phyloP scores from a whole-genome alignment of 768 basidiomycete genomes.

The Lepiota brunneoincarnata region DNA sequence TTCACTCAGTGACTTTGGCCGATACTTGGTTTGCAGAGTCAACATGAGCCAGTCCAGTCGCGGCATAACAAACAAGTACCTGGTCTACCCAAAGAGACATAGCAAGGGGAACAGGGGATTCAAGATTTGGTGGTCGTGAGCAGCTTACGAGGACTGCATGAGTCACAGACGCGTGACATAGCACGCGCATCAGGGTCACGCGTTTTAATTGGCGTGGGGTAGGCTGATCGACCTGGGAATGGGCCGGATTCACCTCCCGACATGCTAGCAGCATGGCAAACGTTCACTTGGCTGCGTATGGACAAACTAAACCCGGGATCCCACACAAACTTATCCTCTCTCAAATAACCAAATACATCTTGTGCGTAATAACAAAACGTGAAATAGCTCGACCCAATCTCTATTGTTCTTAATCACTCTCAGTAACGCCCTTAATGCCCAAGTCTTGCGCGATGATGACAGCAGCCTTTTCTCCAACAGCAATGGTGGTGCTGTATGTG shows the following conservation, averaged over 20 bases:
- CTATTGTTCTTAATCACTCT: slow-evolving; percentile 7
- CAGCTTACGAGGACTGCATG: neutral
- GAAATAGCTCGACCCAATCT: too few relatives aligned
- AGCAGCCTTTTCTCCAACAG: slow-evolving; percentile 63
- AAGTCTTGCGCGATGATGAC: slow-evolving; percentile 57
- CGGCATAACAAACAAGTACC: slow-evolving; percentile 28
- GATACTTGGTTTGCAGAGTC: slow-evolving; percentile 53
- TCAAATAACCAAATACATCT: too few relatives aligned
- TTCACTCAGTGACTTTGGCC: slow-evolving; percentile 79
- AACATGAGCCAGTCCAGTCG: neutral
- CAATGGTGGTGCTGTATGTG: slow-evolving; percentile 39
- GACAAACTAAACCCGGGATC: neutral
- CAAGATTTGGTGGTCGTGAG: neutral
- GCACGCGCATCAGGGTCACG: slow-evolving; percentile 10
- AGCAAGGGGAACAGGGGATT: neutral
- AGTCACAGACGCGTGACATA: slow-evolving; percentile 20
- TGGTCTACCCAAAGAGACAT: slow-evolving; percentile 77
- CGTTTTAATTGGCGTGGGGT: slow-evolving; percentile 4
- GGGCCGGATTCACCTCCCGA: too few relatives aligned
- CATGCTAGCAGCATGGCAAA: too few relatives aligned
- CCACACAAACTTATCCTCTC: too few relatives aligned
- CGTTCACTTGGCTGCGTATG: too few relatives aligned
- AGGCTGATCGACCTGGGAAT: neutral
- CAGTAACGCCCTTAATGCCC: slow-evolving; percentile 20
- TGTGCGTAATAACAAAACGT: neutral